A percentile compares a stretch with the other conserved stretches of the same genome.
phyloP scores from a whole-genome alignment of 176 grass and related monocot species.

The Triticum urartu region DNA sequence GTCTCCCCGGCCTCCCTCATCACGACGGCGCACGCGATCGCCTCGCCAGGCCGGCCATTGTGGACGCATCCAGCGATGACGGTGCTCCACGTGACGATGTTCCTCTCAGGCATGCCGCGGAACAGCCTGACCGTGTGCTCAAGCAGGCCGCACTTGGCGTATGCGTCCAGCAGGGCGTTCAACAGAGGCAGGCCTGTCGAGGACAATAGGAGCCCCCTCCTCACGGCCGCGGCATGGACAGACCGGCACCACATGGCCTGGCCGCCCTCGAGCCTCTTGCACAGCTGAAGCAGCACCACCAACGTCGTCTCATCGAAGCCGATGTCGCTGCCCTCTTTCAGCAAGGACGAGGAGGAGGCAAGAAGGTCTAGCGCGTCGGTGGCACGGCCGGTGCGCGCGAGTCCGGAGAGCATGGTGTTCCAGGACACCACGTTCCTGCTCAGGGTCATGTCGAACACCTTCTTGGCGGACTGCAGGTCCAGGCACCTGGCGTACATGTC shows the following conservation, averaged over 20 bases:
- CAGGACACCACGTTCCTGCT: slow-evolving; percentile 50
- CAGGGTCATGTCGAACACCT: not conserved
- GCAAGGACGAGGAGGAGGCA: slow-evolving; percentile 6
- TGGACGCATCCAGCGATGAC: slow-evolving; percentile 31
- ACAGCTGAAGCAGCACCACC: slow-evolving; percentile 41
- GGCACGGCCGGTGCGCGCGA: slow-evolving; percentile 17
- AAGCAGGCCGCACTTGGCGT: slow-evolving; percentile 48
- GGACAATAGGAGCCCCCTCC: slow-evolving; percentile 15
- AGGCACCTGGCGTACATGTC: not conserved
- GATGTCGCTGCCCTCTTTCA: not conserved
- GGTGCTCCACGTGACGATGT: slow-evolving; percentile 59
- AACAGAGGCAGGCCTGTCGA: slow-evolving; percentile 22
- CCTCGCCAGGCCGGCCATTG: slow-evolving; percentile 21
- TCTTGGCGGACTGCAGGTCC: not conserved
- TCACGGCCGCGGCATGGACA: slow-evolving; percentile 39
- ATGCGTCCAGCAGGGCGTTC: slow-evolving; percentile 56
- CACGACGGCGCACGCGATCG: slow-evolving; percentile 24
- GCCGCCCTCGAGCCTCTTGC: slow-evolving; percentile 41
- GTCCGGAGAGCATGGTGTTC: slow-evolving; percentile 58
- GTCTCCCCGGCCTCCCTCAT: slow-evolving; percentile 28
- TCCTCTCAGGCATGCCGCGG: slow-evolving; percentile 20
- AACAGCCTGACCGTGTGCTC: slow-evolving; percentile 34
- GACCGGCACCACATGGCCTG: slow-evolving; percentile 43
- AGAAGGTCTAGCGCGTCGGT: slow-evolving; percentile 22
- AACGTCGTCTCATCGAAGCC: slow-evolving; percentile 38